A percentile compares a stretch with the other conserved stretches of the same genome.
Evolutionary conservation across 768 basidiomycete genomes (phyloP).

Genomic region (Tephrocybe sp.): DNA sequence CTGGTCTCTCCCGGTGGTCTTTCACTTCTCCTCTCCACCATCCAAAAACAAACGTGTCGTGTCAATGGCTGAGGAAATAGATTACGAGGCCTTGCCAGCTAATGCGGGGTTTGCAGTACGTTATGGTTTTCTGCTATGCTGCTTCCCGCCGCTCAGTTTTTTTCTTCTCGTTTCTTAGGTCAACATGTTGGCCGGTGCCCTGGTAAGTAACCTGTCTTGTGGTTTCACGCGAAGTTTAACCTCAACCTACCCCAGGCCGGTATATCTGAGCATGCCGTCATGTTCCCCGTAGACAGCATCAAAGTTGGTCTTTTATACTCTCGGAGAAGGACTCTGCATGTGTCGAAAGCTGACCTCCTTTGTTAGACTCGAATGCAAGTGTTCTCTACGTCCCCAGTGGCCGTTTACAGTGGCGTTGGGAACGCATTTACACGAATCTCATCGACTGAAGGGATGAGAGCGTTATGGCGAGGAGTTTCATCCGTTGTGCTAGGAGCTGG

Average conservation of each 20-base stretch:
- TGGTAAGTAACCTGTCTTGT: slow-evolving; percentile 55
- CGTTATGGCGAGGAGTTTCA: slow-evolving; percentile 94
- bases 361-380: slow-evolving; percentile 98
- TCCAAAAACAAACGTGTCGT: slow-evolving; percentile 9
- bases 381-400: slow-evolving; percentile 79
- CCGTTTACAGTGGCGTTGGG: slow-evolving; percentile 85
- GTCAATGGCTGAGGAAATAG: slow-evolving; percentile 41
- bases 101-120: slow-evolving; percentile 78
- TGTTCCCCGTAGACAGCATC: slow-evolving; percentile 98
- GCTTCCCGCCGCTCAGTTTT: slow-evolving; percentile 9
- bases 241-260: slow-evolving; percentile 66
- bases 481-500: slow-evolving; percentile 96
- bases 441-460: slow-evolving; percentile 87
- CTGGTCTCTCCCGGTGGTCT: slow-evolving; percentile 2
- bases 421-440: slow-evolving; percentile 92
- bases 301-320: slow-evolving; percentile 58
- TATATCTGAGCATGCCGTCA: slow-evolving; percentile 97
- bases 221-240: neutral
- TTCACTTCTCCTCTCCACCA: slow-evolving; percentile 2
- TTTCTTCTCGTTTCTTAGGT: slow-evolving; percentile 45
- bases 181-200: slow-evolving; percentile 95
- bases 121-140: slow-evolving; percentile 13
- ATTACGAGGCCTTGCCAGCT: slow-evolving; percentile 54
- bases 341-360: neutral
- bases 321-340: neutral